These are phyloP conservation scores for Fusarium fracticaudum DNA, from an alignment of 2,329 filamentous ascomycete genomes.

Conservation along the genomic window DNA sequence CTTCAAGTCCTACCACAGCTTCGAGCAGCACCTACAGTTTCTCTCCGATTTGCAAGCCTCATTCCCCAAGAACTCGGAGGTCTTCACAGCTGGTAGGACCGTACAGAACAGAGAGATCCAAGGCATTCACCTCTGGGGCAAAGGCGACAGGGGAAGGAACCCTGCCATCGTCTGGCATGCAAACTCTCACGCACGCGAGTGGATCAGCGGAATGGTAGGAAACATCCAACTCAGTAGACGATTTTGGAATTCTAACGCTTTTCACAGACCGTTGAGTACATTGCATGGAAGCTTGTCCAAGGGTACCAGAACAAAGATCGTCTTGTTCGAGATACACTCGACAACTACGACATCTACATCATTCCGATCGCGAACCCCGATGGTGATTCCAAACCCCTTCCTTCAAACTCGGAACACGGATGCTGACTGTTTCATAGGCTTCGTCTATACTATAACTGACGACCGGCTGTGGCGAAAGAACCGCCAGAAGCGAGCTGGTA, in stretches of 20 bases:
- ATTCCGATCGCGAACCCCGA: conserved; percentile 71
- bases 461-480: conserved; percentile 72
- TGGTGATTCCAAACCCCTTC: conserved; percentile 47
- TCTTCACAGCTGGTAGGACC: conserved; percentile 61
- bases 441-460: conserved; percentile 54
- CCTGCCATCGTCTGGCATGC: conserved; percentile 66
- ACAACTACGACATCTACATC: conserved; percentile 74
- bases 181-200: conserved; percentile 69
- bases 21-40: conserved; percentile 60
- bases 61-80: conserved; percentile 56
- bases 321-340: conserved; percentile 48
- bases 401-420: accelerated
- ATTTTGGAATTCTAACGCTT: background rate
- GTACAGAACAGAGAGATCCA: conserved; percentile 62
- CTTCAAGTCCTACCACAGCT: conserved; percentile 64
- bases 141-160: conserved; percentile 53
- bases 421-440: conserved; percentile 51
- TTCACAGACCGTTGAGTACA: conserved; percentile 34
- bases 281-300: conserved; percentile 34
- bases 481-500: conserved; percentile 53
- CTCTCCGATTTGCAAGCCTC: conserved; percentile 55
- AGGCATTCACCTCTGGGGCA: conserved; percentile 67
- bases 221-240: accelerated
- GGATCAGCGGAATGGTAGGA: conserved; percentile 64
- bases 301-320: conserved; percentile 31